These are phyloP conservation scores for Colletotrichum eleusines DNA, from an alignment of 2,329 filamentous ascomycete species.

Conservation along the genomic window DNA sequence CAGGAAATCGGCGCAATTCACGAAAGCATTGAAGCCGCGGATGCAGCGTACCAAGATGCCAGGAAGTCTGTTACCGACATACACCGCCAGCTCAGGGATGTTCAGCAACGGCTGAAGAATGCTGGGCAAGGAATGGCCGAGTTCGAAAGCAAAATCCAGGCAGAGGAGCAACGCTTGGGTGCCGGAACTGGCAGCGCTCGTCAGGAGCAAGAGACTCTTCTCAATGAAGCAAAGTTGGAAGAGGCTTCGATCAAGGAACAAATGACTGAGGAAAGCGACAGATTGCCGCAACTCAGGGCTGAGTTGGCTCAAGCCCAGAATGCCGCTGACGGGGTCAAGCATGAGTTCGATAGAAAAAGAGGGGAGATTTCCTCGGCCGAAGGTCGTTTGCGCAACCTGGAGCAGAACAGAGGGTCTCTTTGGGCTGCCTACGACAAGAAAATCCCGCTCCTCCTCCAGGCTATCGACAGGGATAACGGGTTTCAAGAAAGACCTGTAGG, in stretches of 20 bases:
- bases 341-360: slow-evolving; percentile 30
- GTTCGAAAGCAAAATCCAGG: slow-evolving; percentile 61
- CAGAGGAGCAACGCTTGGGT: slow-evolving; percentile 72
- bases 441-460: slow-evolving; percentile 72
- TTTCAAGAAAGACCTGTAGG: slow-evolving; percentile 83
- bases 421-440: slow-evolving; percentile 73
- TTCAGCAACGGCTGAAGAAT: slow-evolving; percentile 68
- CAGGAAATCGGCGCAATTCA: slow-evolving; percentile 21
- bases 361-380: slow-evolving; percentile 43
- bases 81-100: slow-evolving; percentile 69
- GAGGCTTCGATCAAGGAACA: slow-evolving; percentile 39
- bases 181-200: slow-evolving; percentile 78
- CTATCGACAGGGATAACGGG: slow-evolving; percentile 76
- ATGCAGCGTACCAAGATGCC: slow-evolving; percentile 61
- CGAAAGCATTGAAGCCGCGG: slow-evolving; percentile 19
- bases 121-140: slow-evolving; percentile 61
- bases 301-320: slow-evolving; percentile 19
- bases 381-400: slow-evolving; percentile 26
- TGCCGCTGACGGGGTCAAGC: slow-evolving; percentile 9
- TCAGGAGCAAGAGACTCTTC: slow-evolving; percentile 53
- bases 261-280: slow-evolving; percentile 9
- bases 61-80: slow-evolving; percentile 70
- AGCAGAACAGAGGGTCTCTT: slow-evolving; percentile 59
- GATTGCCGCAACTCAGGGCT: slow-evolving; percentile 9
- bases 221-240: slow-evolving; percentile 45